Percentiles rank a stretch among this genome's conserved stretches.
phyloP scores from a whole-genome alignment of 805 yeast genomes.

The Wickerhamiella allomyrinae region DNA sequence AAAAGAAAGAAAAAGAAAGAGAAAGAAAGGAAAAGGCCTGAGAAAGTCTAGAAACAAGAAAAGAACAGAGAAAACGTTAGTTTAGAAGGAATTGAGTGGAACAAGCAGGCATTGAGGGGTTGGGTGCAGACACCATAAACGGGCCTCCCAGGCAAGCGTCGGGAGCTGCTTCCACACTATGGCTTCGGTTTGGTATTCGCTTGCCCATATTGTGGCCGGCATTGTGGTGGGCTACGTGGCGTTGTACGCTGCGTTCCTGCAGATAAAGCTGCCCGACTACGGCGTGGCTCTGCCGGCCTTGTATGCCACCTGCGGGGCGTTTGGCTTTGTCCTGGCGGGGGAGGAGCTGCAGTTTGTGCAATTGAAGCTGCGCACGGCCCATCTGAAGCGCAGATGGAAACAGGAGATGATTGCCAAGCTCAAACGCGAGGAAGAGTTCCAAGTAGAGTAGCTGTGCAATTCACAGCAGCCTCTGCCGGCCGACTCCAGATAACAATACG shows the following conservation, averaged over 20 bases:
- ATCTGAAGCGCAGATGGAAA: background rate
- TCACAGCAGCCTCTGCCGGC: no score
- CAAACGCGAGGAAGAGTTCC: background rate
- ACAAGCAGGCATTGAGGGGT: no score
- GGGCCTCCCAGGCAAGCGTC: no score
- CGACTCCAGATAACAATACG: no score
- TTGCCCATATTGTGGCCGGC: background rate
- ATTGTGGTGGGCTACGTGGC: background rate
- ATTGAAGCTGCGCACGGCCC: background rate
- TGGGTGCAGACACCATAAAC: no score
- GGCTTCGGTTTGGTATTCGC: background rate
- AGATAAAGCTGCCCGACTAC: background rate
- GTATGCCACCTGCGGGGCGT: background rate
- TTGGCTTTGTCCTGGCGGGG: background rate
- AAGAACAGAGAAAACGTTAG: no score
- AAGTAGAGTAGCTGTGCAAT: no score
- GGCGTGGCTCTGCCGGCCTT: background rate
- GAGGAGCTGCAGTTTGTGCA: background rate
- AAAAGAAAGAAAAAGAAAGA: no score
- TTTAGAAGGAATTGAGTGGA: no score
- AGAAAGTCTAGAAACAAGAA: no score
- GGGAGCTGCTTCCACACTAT: no score
- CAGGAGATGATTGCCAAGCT: background rate
- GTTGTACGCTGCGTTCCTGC: background rate
- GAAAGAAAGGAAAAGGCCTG: no score